These are phyloP conservation scores for Colletotrichum cereale DNA, from an alignment of 2,329 filamentous ascomycete genomes.

Conservation along the genomic window DNA sequence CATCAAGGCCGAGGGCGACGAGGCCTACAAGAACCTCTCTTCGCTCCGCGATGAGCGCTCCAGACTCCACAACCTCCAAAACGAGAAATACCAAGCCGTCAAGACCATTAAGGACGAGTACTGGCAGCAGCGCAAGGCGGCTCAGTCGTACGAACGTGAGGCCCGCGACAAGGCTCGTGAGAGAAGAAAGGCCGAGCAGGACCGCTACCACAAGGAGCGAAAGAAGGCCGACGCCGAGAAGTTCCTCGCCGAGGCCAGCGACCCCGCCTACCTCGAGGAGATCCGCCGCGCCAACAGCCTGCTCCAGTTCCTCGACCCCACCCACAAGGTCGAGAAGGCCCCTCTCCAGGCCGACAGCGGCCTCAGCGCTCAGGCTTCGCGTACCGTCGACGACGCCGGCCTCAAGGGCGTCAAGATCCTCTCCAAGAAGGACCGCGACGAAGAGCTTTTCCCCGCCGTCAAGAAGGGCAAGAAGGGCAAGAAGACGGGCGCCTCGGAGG, in stretches of 20 bases:
- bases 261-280: slow-evolving; percentile 92
- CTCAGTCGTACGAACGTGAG: slow-evolving; percentile 85
- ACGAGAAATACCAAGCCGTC: slow-evolving; percentile 85
- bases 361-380: slow-evolving; percentile 82
- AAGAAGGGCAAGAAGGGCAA: slow-evolving; percentile 93
- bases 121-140: slow-evolving; percentile 85
- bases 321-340: slow-evolving; percentile 73
- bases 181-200: slow-evolving; percentile 84
- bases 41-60: slow-evolving; percentile 86
- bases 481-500: slow-evolving; percentile 70
- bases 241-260: slow-evolving; percentile 83
- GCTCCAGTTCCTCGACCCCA: slow-evolving; percentile 91
- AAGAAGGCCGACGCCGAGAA: slow-evolving; percentile 82
- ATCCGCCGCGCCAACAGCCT: slow-evolving; percentile 90
- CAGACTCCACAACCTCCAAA: slow-evolving; percentile 86
- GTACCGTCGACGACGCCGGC: slow-evolving; percentile 85
- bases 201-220: slow-evolving; percentile 77
- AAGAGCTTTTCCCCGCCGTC: slow-evolving; percentile 84
- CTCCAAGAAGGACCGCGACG: slow-evolving; percentile 89
- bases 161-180: slow-evolving; percentile 81
- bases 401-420: slow-evolving; percentile 88
- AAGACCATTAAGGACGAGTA: slow-evolving; percentile 92
- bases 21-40: slow-evolving; percentile 89
- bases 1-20: slow-evolving; percentile 93
- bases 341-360: slow-evolving; percentile 75